Percentiles rank a stretch among this genome's conserved stretches.
phyloP scores from a whole-genome alignment of 176 grass and related monocot genomes.

The Hordeum marinum region DNA sequence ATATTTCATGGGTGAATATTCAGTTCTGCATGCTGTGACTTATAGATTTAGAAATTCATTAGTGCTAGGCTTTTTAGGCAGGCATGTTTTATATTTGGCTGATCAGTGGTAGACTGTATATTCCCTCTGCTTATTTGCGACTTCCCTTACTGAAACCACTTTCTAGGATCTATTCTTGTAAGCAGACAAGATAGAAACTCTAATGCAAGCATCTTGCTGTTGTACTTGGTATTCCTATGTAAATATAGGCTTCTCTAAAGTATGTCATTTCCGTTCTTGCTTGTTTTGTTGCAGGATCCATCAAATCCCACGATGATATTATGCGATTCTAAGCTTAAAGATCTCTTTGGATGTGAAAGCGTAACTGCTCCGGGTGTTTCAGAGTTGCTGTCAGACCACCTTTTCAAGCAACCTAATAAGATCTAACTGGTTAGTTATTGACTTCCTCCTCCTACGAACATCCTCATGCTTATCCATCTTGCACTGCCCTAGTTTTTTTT shows the following conservation, averaged over 20 bases:
- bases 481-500: neutral
- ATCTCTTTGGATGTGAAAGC: conserved; percentile 89
- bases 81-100: neutral
- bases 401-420: conserved; percentile 58
- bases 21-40: neutral
- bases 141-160: neutral
- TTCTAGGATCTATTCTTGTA: conserved; percentile 6
- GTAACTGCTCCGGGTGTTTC: conserved; percentile 58
- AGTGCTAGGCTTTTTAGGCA: neutral
- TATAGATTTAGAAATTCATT: neutral
- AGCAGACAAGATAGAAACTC: neutral
- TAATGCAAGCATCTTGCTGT: neutral
- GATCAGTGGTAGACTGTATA: neutral
- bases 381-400: conserved; percentile 66
- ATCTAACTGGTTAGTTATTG: conserved; percentile 60
- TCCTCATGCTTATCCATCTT: neutral
- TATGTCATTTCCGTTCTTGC: neutral
- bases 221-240: neutral
- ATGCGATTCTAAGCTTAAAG: conserved; percentile 72
- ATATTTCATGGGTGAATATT: neutral
- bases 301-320: conserved; percentile 57
- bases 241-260: neutral
- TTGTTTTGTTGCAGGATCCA: conserved; percentile 64
- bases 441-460: neutral
- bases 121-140: neutral